Base-by-base conservation (phyloP, 345 rosid species). In the Turritis glabra region DNA sequence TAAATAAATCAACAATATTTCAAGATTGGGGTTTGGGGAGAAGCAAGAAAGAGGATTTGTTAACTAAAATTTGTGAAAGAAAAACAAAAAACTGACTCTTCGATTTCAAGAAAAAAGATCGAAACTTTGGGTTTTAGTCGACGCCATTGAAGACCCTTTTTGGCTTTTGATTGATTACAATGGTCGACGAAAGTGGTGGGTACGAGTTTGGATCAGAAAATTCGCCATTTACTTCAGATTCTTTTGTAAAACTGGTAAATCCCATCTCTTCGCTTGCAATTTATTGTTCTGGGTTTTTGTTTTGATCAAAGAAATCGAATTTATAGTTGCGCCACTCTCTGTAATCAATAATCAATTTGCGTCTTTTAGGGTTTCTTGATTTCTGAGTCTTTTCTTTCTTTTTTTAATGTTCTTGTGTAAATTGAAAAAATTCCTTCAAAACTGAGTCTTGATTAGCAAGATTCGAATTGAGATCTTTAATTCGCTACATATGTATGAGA, bases 21-120 rank as follows among this genome's bases (percentile, higher is more conserved):
- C 13, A 29, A 55, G 60, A n/a, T 54, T 54, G 2, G 37, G 37
- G 30, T 7, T 47, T 32, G 14, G 46, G n/a, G 57, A 65, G 56
- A 48, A 33, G 58, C 17, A 17, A 55, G 19, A 23, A 27, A 25
- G n/a, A 62, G 43, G 40, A n/a, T 37, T 37, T 21, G 51, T 58
- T n/a, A 58, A 44, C 6, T 7, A 17, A 56, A 67, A 38, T 22
- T 70, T 7, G 66, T 71, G 44, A 9, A 55, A 14, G n/a, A 48
- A 12, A 14, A 19, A n/a, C n/a, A 17, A 10, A 52, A 47, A 50
- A 12, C 32, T 26, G 60, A 37, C 38, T 18, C 68, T 72, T 48
- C 51, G 15, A 4, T 10, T 5, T 40, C 76, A 72, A 72, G 69
- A 62, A 60, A 60, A 40, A 35, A 27, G 68, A 60, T 60, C 55